phyloP scores from a whole-genome alignment of 2,329 filamentous ascomycete genomes.

The Cladosporium sp. region DNA sequence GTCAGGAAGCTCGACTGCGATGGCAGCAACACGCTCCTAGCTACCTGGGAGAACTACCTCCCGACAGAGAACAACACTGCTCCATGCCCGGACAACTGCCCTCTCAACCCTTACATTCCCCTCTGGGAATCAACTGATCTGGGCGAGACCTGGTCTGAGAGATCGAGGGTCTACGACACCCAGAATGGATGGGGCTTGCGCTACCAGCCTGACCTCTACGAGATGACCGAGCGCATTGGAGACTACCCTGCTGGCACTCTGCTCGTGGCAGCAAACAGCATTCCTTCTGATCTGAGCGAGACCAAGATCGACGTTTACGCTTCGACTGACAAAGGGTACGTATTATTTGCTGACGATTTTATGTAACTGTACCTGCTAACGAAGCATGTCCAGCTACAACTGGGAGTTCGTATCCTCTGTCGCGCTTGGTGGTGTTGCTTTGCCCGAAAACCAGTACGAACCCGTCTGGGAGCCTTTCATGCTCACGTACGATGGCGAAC shows the following conservation, averaged over 20 bases:
- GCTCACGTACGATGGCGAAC: slow-evolving; percentile 54
- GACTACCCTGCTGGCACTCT: slow-evolving; percentile 60
- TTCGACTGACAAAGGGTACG: slow-evolving; percentile 52
- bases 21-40: slow-evolving; percentile 37
- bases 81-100: slow-evolving; percentile 10
- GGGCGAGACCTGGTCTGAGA: slow-evolving; percentile 57
- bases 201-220: slow-evolving; percentile 67
- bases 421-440: slow-evolving; percentile 57
- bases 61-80: slow-evolving; percentile 37
- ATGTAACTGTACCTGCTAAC: neutral
- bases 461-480: slow-evolving; percentile 70
- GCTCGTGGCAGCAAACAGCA: slow-evolving; percentile 58
- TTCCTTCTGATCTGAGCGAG: slow-evolving; percentile 54
- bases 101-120: slow-evolving; percentile 38
- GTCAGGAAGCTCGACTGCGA: slow-evolving; percentile 39
- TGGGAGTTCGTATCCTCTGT: slow-evolving; percentile 67
- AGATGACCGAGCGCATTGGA: slow-evolving; percentile 56
- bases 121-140: slow-evolving; percentile 46
- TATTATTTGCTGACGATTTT: neutral
- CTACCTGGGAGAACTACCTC: slow-evolving; percentile 54
- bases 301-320: slow-evolving; percentile 70
- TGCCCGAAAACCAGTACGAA: slow-evolving; percentile 59
- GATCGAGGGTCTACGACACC: slow-evolving; percentile 60
- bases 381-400: slow-evolving; percentile 29
- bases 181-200: slow-evolving; percentile 62